These are phyloP conservation scores for Xylaria palmicola DNA, from an alignment of 495 filamentous ascomycete species.

Conservation along the genomic window DNA sequence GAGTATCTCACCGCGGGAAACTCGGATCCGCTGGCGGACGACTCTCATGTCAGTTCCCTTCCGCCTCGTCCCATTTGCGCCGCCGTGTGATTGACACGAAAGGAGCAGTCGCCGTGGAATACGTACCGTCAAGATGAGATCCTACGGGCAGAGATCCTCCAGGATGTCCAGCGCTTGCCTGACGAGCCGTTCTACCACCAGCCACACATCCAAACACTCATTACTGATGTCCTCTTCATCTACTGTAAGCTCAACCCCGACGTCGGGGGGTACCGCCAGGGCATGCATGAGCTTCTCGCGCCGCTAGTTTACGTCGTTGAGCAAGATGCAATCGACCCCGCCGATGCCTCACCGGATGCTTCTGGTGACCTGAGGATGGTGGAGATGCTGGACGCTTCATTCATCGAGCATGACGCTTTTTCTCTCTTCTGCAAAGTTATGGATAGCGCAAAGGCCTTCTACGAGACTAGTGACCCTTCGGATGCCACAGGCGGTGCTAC, in stretches of 20 bases:
- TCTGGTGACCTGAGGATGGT: slow-evolving; percentile 50
- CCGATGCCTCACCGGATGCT: slow-evolving; percentile 21
- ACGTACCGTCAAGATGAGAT: slow-evolving; percentile 78
- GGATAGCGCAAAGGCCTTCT: slow-evolving; percentile 82
- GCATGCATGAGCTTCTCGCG: slow-evolving; percentile 94
- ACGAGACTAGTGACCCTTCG: slow-evolving; percentile 59
- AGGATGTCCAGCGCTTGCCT: slow-evolving; percentile 92
- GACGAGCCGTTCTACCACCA: slow-evolving; percentile 89
- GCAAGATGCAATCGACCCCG: slow-evolving; percentile 65
- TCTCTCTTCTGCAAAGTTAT: slow-evolving; percentile 82
- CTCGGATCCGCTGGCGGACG: slow-evolving; percentile 83
- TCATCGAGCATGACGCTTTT: slow-evolving; percentile 88
- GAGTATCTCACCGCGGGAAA: slow-evolving; percentile 68
- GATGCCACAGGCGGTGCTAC: slow-evolving; percentile 10
- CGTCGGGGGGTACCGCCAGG: slow-evolving; percentile 83
- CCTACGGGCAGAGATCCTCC: slow-evolving; percentile 83
- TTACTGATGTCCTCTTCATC: slow-evolving; percentile 87
- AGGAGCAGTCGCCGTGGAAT: slow-evolving; percentile 81
- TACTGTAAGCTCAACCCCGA: slow-evolving; percentile 91
- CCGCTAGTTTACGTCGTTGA: slow-evolving; percentile 88
- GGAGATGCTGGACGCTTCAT: slow-evolving; percentile 65
- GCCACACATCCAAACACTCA: slow-evolving; percentile 71
- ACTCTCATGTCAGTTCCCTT: slow-evolving; percentile 66
- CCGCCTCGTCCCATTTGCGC: neutral
- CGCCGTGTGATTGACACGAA: slow-evolving; percentile 8